Evolutionary conservation across 2,329 filamentous ascomycete genomes (phyloP), one percentile per base, ranked within the genome.

Genomic region (Raffaelea arxii): DNA sequence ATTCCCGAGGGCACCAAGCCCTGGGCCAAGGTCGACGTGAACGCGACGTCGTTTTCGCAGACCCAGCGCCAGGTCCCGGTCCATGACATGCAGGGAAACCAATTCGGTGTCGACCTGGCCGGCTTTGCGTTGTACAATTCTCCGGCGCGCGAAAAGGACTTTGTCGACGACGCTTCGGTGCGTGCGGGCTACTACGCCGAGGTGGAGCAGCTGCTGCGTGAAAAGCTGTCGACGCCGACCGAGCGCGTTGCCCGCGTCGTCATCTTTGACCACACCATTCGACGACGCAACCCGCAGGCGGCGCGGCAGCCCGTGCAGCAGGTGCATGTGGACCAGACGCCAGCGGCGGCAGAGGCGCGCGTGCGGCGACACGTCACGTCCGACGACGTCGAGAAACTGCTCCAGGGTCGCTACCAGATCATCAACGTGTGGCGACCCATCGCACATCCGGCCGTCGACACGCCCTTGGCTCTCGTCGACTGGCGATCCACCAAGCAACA

Each of bases 371-470:
- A 86, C 54, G 53, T 83, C 0, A 66, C 73, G 0, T 59, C 53
- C 0, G 68, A 69, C 2, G 77, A 81, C 54, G 75, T 71, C 0
- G 75, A 80, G 24, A 67, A 70, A 46, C 62, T 84, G 10, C 53
- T 84, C 3, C 67, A 69, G 47, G 69, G 71, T 7, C 69, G 82
- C 5, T 82, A 76, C 56, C 78, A 83, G 56, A 77, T 84, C 55
- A 78, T 85, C 59, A 85, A 86, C 51, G 80, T 85, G 16, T 85
- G 82, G 82, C 70, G 82, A 32, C 81, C 82, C 0, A 82, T 85
- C 53, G 69, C 72, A 25, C 71, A 82, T 56, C 63, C 77, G 0
- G 79, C 80, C 3, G 68, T 69, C 0, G 80, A 84, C 55, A 75
- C 73, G 53, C 82, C 82, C 16, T 66, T 86, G 4, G 80, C 78